Conservation (phyloP, 2,329 filamentous ascomycete species). For the Neophaeococcomyces mojaviensis region DNA sequence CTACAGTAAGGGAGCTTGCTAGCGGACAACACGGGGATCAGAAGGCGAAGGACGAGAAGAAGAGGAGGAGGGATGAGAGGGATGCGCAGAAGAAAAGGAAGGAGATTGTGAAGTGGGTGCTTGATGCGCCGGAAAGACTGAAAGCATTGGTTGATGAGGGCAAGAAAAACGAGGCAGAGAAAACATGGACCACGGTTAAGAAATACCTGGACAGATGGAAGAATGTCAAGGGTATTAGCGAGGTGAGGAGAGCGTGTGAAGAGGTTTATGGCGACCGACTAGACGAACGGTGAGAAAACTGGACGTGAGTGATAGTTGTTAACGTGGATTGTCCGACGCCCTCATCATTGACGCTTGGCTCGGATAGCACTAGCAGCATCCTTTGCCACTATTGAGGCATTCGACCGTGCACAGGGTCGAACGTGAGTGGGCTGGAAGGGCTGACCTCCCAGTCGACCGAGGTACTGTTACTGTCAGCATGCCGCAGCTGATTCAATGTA, state of each 20-base stretch:
- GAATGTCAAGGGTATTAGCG: slow-evolving; percentile 35
- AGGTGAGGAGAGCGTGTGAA: slow-evolving; percentile 34
- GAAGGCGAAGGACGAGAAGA: slow-evolving; percentile 23
- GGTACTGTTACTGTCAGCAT: neutral
- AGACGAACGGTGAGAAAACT: no score
- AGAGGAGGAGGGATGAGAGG: slow-evolving; percentile 23
- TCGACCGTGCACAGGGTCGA: neutral
- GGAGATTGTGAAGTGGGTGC: slow-evolving; percentile 40
- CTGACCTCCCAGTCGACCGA: slow-evolving; percentile 3
- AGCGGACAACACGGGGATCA: slow-evolving; percentile 31
- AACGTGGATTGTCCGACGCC: no score
- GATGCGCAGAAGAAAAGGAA: slow-evolving; percentile 24
- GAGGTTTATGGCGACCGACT: slow-evolving; percentile 28
- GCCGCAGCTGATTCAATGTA: neutral
- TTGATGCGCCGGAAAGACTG: slow-evolving; percentile 34
- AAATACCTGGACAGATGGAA: slow-evolving; percentile 35
- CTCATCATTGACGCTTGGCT: no score
- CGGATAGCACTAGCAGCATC: no score
- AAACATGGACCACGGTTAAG: slow-evolving; percentile 36
- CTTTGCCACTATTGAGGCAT: neutral
- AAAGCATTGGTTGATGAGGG: slow-evolving; percentile 31
- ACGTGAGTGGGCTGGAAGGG: neutral
- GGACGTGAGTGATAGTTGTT: no score
- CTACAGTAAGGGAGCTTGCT: slow-evolving; percentile 37
- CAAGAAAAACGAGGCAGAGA: slow-evolving; percentile 32